A percentile compares a stretch with the other conserved stretches of the same genome.
Evolutionary conservation across 2,329 filamentous ascomycete species (phyloP).

Genomic region (Coleophoma cylindrospora): DNA sequence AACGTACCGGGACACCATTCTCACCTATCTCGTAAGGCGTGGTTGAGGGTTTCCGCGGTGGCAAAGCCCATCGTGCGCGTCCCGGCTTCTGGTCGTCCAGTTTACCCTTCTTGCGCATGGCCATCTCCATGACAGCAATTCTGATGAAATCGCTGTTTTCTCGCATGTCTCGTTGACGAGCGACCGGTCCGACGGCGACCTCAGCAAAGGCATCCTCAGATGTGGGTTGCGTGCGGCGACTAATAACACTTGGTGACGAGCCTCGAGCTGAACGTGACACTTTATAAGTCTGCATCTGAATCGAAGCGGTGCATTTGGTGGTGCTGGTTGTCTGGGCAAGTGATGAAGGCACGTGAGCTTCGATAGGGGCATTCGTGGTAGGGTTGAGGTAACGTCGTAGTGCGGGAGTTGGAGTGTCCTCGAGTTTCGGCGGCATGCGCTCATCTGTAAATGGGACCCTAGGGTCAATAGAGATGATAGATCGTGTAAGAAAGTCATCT

Average conservation of each 20-base stretch:
- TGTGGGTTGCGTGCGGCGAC: conserved; percentile 20
- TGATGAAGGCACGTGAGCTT: conserved; percentile 29
- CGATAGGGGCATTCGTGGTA: conserved; percentile 44
- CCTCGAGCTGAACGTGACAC: conserved; percentile 22
- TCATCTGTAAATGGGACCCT: conserved; percentile 64
- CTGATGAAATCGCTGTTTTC: conserved; percentile 69
- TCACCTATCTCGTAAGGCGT: conserved; percentile 51
- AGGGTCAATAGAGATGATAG: conserved; percentile 62
- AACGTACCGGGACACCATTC: conserved; percentile 55
- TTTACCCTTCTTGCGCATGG: conserved; percentile 63
- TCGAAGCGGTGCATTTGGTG: conserved; percentile 56
- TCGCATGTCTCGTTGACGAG: conserved; percentile 60
- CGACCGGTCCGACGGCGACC: conserved; percentile 35
- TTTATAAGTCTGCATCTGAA: conserved; percentile 68
- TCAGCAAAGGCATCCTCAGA: conserved; percentile 26
- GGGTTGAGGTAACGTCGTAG: conserved; percentile 65
- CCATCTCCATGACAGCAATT: conserved; percentile 68
- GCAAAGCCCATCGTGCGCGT: conserved; percentile 62
- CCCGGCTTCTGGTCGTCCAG: conserved; percentile 62
- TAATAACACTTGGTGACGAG: conserved; percentile 32
- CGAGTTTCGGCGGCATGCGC: conserved; percentile 55
- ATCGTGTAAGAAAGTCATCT: conserved; percentile 63
- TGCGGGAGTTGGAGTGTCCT: conserved; percentile 61
- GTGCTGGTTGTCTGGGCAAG: conserved; percentile 28
- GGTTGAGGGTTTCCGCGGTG: conserved; percentile 51